Percentiles rank a stretch among this genome's conserved stretches.
These are phyloP conservation scores for Volvox africanus DNA, from an alignment of 139 green algal species.

Conservation along the genomic window DNA sequence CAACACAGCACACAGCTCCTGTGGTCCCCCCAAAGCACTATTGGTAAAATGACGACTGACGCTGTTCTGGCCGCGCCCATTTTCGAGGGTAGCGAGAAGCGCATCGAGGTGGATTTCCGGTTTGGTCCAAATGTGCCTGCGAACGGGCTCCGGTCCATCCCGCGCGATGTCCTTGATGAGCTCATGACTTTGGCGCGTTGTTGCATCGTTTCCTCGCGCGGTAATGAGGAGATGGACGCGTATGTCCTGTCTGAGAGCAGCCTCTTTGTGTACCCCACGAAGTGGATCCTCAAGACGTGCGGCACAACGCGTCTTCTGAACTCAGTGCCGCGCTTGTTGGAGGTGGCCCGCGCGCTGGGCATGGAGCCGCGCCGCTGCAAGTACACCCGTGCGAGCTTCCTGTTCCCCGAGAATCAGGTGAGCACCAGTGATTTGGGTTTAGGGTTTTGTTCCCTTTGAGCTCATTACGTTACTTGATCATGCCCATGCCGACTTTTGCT, in stretches of 20 bases:
- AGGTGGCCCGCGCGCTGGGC: constrained; percentile 74
- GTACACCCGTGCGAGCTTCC: constrained; percentile 93
- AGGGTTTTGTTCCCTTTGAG: not conserved
- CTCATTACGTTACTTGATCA: too few relatives aligned
- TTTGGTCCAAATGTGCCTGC: constrained; percentile 45
- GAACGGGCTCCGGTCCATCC: constrained; percentile 80
- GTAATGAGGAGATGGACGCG: constrained; percentile 89
- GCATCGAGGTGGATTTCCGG: constrained; percentile 91
- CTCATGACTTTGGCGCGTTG: constrained; percentile 88
- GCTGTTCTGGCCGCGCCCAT: constrained; percentile 39
- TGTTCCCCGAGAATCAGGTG: constrained; percentile 95
- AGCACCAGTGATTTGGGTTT: not conserved
- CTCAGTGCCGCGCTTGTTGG: constrained; percentile 83
- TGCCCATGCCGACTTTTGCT: too few relatives aligned
- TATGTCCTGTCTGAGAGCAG: constrained; percentile 98
- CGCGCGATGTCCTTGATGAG: constrained; percentile 79
- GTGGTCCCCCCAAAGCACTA: constrained; percentile 31
- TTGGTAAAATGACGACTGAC: not conserved
- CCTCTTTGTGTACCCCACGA: constrained; percentile 96
- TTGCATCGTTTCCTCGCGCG: constrained; percentile 91
- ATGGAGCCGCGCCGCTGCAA: constrained; percentile 78
- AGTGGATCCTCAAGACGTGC: constrained; percentile 98
- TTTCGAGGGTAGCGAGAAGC: constrained; percentile 97
- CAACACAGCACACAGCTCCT: constrained; percentile 24
- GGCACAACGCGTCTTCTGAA: constrained; percentile 94